Evolutionary conservation across 257 asterid species (phyloP).

Genomic region (Solanum bulbocastanum): DNA sequence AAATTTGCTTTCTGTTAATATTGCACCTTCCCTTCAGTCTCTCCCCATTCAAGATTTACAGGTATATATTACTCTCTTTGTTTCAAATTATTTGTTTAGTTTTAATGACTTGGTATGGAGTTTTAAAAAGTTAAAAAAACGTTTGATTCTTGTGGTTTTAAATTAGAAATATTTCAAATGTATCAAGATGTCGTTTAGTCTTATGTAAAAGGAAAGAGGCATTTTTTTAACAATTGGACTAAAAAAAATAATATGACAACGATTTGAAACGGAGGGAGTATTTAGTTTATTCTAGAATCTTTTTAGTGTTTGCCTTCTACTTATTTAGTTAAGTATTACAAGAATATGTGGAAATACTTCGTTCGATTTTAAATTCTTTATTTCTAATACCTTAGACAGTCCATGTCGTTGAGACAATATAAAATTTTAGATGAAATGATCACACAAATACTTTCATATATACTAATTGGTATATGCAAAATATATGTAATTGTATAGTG

Average conservation of each 20-base stretch:
- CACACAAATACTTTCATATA: neutral
- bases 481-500: neutral
- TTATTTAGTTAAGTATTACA: neutral
- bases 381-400: neutral
- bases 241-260: no score
- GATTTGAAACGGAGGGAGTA: neutral
- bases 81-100: neutral
- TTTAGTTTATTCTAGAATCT: neutral
- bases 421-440: neutral
- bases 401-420: neutral
- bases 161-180: neutral
- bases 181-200: no score
- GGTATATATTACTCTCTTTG: constrained; percentile 17
- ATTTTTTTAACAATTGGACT: no score
- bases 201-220: no score
- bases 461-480: neutral
- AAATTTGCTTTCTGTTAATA: constrained; percentile 72
- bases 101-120: no score
- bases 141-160: neutral
- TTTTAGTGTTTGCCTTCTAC: neutral
- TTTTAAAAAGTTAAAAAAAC: no score
- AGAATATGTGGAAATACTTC: neutral
- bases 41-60: constrained; percentile 67
- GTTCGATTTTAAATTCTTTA: no score
- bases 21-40: constrained; percentile 61